Evolutionary conservation across 139 green algal species (phyloP), one percentile per base, ranked within the genome.

Genomic region (Pleodorina starrii): DNA sequence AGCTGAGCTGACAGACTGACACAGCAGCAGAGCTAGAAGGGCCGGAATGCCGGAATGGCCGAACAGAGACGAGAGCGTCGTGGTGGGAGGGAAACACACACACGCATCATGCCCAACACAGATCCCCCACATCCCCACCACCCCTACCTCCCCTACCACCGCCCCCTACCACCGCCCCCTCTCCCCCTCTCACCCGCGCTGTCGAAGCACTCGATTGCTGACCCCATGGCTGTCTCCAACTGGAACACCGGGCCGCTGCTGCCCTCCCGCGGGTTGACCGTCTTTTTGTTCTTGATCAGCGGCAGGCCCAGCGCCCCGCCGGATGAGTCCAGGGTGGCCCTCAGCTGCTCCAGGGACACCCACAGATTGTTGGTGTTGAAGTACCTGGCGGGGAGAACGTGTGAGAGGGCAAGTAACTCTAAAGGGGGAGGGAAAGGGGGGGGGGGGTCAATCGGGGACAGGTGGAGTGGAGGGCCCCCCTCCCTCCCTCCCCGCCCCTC

Each of bases 361-460:
- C 97, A 99, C 85, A 99, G 89, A 93, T 99, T 99, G 95, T 99
- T 99, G 80, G 97, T 99, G 95, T 99, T 99, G 95, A 99, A 99
- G 94, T 96, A 99, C 92, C 90, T 95, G 92, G 43, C 42, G 76
- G 32, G 46, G 29, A 46, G 66, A 19, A 40, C 25, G 63, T 40
- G 66, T 0, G 27, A 6, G 42, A 73, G 21, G 63, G 38, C 84
- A 38, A n/a, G n/a, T n/a, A n/a, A n/a, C n/a, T n/a, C n/a, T n/a
- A n/a, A n/a, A n/a, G n/a, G n/a, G n/a, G n/a, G n/a, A n/a, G n/a
- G n/a, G n/a, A n/a, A n/a, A n/a, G n/a, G n/a, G n/a, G n/a, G n/a
- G n/a, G n/a, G n/a, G n/a, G n/a, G n/a, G n/a, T n/a, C n/a, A n/a
- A n/a, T n/a, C n/a, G n/a, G n/a, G n/a, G n/a, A n/a, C n/a, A n/a